phyloP scores from a whole-genome alignment of 192 early-diverging fungal genomes.

The Coemansia sp. region DNA sequence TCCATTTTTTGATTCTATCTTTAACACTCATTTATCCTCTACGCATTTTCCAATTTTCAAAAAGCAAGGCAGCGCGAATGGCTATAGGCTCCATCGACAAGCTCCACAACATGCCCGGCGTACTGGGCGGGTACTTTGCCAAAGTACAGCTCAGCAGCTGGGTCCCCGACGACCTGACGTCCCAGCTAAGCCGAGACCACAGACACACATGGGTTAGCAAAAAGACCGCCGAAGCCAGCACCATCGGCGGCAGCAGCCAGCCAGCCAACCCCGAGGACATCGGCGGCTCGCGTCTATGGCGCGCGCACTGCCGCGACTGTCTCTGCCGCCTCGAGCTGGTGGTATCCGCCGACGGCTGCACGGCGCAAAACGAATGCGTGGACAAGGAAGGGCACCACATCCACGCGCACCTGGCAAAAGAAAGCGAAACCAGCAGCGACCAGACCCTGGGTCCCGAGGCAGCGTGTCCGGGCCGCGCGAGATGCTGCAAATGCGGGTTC shows the following conservation, averaged over 20 bases:
- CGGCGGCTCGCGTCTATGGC: conserved; percentile 11
- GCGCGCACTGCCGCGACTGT: conserved; percentile 30
- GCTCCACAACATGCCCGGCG: conserved; percentile 13
- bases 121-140: conserved; percentile 29
- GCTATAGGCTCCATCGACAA: neutral
- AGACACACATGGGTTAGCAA: conserved; percentile 34
- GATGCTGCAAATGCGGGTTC: conserved; percentile 42
- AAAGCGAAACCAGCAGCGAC: conserved; percentile 6
- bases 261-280: too few relatives aligned
- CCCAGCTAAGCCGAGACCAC: conserved; percentile 17
- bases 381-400: conserved; percentile 42
- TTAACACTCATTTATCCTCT: neutral
- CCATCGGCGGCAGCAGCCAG: neutral
- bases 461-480: conserved; percentile 2
- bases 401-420: conserved; percentile 14
- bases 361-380: conserved; percentile 13
- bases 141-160: conserved; percentile 33
- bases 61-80: neutral
- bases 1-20: neutral
- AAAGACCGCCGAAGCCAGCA: neutral
- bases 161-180: conserved; percentile 22
- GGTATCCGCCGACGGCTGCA: conserved; percentile 1
- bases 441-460: conserved; percentile 4
- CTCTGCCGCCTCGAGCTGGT: conserved; percentile 19
- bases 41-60: neutral